phyloP scores from a whole-genome alignment of 495 filamentous ascomycete species.

The Penicillium coffeae region DNA sequence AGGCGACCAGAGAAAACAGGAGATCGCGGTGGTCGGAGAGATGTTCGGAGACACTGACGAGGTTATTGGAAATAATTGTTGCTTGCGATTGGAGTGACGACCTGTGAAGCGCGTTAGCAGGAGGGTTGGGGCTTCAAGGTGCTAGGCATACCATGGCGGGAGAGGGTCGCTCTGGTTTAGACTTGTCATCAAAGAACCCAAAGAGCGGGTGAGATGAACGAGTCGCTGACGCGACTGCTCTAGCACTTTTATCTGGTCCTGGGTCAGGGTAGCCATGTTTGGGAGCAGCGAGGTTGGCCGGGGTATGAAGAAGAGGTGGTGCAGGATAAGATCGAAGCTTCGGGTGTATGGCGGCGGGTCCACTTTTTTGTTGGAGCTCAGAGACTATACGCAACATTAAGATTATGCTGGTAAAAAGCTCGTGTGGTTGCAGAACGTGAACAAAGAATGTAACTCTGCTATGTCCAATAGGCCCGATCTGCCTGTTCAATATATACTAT shows the following conservation, averaged over 20 bases:
- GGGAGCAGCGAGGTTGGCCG: constrained; percentile 2
- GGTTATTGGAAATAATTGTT: constrained; percentile 60
- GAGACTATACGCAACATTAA: too few relatives aligned
- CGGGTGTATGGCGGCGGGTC: background rate
- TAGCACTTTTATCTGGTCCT: constrained; percentile 66
- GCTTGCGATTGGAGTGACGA: constrained; percentile 66
- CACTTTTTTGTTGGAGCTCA: too few relatives aligned
- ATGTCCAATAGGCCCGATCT: too few relatives aligned
- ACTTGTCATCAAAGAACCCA: constrained; percentile 56
- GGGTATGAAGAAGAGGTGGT: background rate
- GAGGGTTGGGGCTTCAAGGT: background rate
- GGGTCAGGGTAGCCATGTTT: constrained; percentile 32
- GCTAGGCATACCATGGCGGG: constrained; percentile 51
- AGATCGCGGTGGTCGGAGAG: constrained; percentile 55
- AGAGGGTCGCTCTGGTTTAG: constrained; percentile 53
- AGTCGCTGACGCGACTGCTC: constrained; percentile 73
- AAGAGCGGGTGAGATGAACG: constrained; percentile 61
- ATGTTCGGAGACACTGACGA: constrained; percentile 56
- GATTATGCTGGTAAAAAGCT: too few relatives aligned
- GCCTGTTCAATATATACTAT: too few relatives aligned
- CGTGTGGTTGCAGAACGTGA: too few relatives aligned
- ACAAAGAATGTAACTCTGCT: too few relatives aligned
- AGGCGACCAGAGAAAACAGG: constrained; percentile 59
- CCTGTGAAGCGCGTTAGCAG: constrained; percentile 34
- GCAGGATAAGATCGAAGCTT: background rate